These are phyloP conservation scores for Persicaria tinctoria DNA, from an alignment of 148 eudicot genomes.

Conservation along the genomic window DNA sequence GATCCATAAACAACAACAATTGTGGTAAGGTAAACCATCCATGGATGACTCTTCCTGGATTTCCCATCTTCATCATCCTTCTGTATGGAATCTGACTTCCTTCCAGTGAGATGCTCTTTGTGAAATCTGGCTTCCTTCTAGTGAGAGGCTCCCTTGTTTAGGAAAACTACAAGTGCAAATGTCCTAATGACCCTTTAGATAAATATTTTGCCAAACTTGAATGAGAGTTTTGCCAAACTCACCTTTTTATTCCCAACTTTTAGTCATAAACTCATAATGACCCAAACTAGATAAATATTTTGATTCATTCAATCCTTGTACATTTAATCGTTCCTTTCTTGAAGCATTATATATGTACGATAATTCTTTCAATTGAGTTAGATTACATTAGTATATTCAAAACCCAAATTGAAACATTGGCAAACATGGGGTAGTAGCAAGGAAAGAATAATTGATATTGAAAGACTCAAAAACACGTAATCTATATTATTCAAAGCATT, in stretches of 20 bases:
- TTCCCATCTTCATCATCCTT: constrained; percentile 25
- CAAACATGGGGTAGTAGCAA: neutral
- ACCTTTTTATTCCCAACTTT: neutral
- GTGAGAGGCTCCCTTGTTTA: neutral
- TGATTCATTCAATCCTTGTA: too few relatives aligned
- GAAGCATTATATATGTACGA: too few relatives aligned
- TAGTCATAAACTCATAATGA: neutral
- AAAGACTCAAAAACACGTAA: neutral
- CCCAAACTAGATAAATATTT: too few relatives aligned
- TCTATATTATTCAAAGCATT: neutral
- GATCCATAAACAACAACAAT: constrained; percentile 85
- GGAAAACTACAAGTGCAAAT: neutral
- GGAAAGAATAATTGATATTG: neutral
- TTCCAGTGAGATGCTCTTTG: constrained; percentile 6
- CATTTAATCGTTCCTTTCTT: too few relatives aligned
- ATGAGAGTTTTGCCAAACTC: too few relatives aligned
- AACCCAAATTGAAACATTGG: neutral
- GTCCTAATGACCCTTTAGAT: neutral
- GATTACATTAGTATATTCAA: too few relatives aligned
- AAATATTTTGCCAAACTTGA: neutral
- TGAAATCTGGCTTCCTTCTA: too few relatives aligned
- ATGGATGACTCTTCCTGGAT: too few relatives aligned
- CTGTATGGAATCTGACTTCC: neutral
- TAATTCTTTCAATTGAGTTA: too few relatives aligned
- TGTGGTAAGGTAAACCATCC: constrained; percentile 57